phyloP scores from a whole-genome alignment of 768 basidiomycete species.

The Pleurotus pulmonarius region DNA sequence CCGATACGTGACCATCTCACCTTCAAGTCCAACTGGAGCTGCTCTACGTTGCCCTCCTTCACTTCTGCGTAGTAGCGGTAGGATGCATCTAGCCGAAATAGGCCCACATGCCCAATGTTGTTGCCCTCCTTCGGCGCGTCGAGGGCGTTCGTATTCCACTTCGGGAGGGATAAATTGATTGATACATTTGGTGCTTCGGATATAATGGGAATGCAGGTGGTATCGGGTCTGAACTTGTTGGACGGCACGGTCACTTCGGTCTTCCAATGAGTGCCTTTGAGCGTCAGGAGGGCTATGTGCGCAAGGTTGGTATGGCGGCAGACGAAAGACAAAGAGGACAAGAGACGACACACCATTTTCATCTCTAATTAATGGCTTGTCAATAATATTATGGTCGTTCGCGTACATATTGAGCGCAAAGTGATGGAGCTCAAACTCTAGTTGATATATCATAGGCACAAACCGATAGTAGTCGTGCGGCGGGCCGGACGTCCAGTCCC shows the following conservation, averaged over 20 bases:
- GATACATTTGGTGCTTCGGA: constrained; percentile 56
- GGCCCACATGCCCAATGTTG: constrained; percentile 56
- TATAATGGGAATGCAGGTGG: constrained; percentile 61
- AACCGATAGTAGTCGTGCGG: constrained; percentile 79
- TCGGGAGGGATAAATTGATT: constrained; percentile 67
- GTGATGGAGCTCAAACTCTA: constrained; percentile 70
- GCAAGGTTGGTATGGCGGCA: too few relatives aligned
- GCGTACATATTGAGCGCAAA: constrained; percentile 79
- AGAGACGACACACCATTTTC: constrained; percentile 65
- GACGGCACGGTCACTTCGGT: constrained; percentile 58
- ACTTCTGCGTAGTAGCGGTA: constrained; percentile 74
- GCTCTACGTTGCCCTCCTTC: constrained; percentile 71
- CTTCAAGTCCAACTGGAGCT: constrained; percentile 61
- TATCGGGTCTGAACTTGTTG: constrained; percentile 68
- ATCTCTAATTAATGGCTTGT: constrained; percentile 76
- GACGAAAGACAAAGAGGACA: too few relatives aligned
- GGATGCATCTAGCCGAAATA: constrained; percentile 57
- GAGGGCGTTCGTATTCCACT: constrained; percentile 84
- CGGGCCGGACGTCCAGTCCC: constrained; percentile 87
- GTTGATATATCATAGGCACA: constrained; percentile 73
- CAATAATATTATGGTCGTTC: constrained; percentile 97
- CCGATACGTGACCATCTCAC: constrained; percentile 33
- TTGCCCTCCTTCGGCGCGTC: constrained; percentile 59
- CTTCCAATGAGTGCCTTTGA: constrained; percentile 56
- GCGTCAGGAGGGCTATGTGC: constrained; percentile 62